Conservation (phyloP, 148 eudicot species). For the Nepenthes mirabilis region DNA sequence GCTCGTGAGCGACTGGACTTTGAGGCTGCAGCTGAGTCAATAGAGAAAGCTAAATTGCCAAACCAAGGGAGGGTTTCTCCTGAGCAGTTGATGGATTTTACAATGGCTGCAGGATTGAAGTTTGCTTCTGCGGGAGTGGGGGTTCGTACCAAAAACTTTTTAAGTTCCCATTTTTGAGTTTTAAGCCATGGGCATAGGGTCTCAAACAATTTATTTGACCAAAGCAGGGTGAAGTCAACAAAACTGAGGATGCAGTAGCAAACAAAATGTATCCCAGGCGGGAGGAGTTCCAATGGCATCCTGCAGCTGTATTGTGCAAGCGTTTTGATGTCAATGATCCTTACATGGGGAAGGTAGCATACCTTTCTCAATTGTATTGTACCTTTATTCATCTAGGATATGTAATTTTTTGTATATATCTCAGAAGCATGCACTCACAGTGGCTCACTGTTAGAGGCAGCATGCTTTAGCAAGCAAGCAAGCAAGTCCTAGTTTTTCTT, state of each 20-base stretch:
- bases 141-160: slow-evolving; percentile 24
- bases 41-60: slow-evolving; percentile 40
- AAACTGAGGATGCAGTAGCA: slow-evolving; percentile 31
- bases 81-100: slow-evolving; percentile 37
- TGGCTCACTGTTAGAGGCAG: not conserved
- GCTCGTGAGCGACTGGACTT: slow-evolving; percentile 95
- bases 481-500: not conserved
- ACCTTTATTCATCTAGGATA: not conserved
- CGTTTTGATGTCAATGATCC: slow-evolving; percentile 92
- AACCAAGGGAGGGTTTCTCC: slow-evolving; percentile 32
- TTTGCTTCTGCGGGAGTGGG: slow-evolving; percentile 60
- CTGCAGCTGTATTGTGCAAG: slow-evolving; percentile 80
- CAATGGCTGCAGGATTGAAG: slow-evolving; percentile 45
- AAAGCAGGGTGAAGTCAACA: slow-evolving; percentile 28
- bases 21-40: slow-evolving; percentile 82
- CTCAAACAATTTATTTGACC: slow-evolving; percentile 3
- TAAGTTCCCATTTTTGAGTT: not conserved
- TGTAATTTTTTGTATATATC: not conserved
- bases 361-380: not conserved
- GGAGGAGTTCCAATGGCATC: slow-evolving; percentile 89
- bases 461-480: not conserved
- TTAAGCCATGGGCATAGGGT: not conserved
- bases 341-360: slow-evolving; percentile 70
- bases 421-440: too few relatives aligned
- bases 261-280: slow-evolving; percentile 59